Conservation (phyloP, 768 basidiomycete species). For the Psilocybe sp. region DNA sequence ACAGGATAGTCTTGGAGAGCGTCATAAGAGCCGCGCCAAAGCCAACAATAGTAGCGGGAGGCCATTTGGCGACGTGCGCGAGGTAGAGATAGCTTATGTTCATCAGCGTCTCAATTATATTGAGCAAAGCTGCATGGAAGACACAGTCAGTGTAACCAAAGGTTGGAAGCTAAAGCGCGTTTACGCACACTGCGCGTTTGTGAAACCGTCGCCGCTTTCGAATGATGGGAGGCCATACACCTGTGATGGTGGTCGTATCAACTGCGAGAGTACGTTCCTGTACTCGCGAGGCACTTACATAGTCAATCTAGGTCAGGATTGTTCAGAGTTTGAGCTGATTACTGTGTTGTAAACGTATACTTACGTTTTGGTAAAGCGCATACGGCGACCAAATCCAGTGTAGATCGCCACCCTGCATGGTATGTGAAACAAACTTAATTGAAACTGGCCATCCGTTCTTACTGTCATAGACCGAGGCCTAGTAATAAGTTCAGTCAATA, state of each 20-base stretch:
- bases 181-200: constrained; percentile 78
- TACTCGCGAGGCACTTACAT: constrained; percentile 20
- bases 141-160: background rate
- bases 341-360: constrained; percentile 8
- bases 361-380: constrained; percentile 67
- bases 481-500: background rate
- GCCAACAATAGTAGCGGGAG: constrained; percentile 71
- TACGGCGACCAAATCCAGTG: constrained; percentile 94
- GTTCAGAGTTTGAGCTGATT: constrained; percentile 26
- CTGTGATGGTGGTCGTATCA: constrained; percentile 28
- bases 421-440: background rate
- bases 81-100: constrained; percentile 77
- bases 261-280: background rate
- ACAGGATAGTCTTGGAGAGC: constrained; percentile 81
- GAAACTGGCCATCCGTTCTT: background rate
- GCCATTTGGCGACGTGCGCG: constrained; percentile 57
- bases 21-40: constrained; percentile 77
- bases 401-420: constrained; percentile 68
- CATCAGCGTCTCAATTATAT: constrained; percentile 74
- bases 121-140: constrained; percentile 62
- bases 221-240: constrained; percentile 72
- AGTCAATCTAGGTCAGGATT: constrained; percentile 26
- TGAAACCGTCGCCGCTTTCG: constrained; percentile 71
- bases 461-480: constrained; percentile 82
- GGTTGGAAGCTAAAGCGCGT: background rate